Percentiles rank a stretch among this genome's conserved stretches.
These are phyloP conservation scores for Alternaria sp. DNA, from an alignment of 2,329 filamentous ascomycete genomes.

Conservation along the genomic window DNA sequence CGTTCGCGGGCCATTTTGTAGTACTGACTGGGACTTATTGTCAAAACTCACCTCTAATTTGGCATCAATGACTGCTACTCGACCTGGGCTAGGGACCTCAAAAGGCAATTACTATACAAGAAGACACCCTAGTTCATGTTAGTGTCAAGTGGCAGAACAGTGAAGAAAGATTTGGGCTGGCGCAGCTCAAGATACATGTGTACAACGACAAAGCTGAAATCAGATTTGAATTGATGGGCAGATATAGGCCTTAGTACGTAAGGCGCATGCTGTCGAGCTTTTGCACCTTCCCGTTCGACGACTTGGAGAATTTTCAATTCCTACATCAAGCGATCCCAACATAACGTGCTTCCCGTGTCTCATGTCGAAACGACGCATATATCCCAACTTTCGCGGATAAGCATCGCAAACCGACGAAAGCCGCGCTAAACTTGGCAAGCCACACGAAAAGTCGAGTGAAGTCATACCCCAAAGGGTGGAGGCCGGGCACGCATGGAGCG, in stretches of 20 bases:
- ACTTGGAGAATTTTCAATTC: not conserved
- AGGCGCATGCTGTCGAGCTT: not conserved
- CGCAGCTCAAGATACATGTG: not conserved
- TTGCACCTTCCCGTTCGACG: not conserved
- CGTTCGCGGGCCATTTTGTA: not conserved
- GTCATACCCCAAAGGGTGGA: constrained; percentile 6
- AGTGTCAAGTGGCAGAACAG: not conserved
- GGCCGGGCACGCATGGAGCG: constrained; percentile 1
- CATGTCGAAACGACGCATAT: not conserved
- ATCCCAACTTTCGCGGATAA: not conserved
- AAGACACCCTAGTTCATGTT: not conserved
- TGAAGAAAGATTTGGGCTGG: not conserved
- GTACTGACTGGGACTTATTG: not conserved
- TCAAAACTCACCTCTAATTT: not conserved
- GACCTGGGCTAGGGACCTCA: not conserved
- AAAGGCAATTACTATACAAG: not conserved
- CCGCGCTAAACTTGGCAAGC: constrained; percentile 12
- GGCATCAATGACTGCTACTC: not conserved
- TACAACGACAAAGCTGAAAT: not conserved
- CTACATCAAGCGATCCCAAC: not conserved
- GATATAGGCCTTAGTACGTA: not conserved
- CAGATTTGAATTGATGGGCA: not conserved
- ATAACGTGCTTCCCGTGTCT: constrained; percentile 2
- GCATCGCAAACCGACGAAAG: constrained; percentile 8
- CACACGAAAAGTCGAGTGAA: constrained; percentile 7